Base-by-base conservation (phyloP, 2,329 filamentous ascomycete species). In the Alternaria gaisen region DNA sequence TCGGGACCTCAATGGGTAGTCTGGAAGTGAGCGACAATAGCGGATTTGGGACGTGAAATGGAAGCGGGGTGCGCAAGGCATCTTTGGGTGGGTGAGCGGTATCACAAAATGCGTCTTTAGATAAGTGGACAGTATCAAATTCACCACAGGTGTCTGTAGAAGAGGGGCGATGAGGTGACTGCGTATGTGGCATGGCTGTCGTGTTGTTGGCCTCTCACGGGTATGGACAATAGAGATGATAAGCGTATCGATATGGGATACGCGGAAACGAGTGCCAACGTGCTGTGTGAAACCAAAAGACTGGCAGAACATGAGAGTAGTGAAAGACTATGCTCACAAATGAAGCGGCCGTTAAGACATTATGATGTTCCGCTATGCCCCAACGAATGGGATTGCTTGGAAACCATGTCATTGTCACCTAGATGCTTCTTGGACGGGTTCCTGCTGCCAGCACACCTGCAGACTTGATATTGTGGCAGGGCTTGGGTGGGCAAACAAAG, bases 301-400 rank as follows among this genome's bases (percentile, higher is more conserved):
- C 48, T 72, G 68, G 69, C 55, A 61, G 64, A 61, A 61, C 58
- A 40, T 60, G 56, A 50, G 64, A 61, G 58, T 58, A 58, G 67
- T 61, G 24, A 64, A 68, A 56, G 63, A 63, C 60, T 54, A 59
- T 69, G 56, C 60, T 53, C 69, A 66, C 65, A 64, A 73, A 61
- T 75, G 74, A 75, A 75, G 76, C 71, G 71, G 69, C 43, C 30
- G 58, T 64, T 61, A 64, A 69, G 73, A 71, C 72, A 72, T 77
- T 72, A 75, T 72, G 67, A 71, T 61, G 51, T 38, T 62, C 67
- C 68, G 64, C 65, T 63, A 56, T 57, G 64, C 54, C 58, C 58
- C 59, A 61, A 24, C 46, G 47, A 65, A 46, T 56, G 63, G 60
- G 69, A 74, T 70, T 73, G 68, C 68, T 52, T 67, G 38, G 28